phyloP scores from a whole-genome alignment of 495 filamentous ascomycete species.

The Penicillium tannophilum region DNA sequence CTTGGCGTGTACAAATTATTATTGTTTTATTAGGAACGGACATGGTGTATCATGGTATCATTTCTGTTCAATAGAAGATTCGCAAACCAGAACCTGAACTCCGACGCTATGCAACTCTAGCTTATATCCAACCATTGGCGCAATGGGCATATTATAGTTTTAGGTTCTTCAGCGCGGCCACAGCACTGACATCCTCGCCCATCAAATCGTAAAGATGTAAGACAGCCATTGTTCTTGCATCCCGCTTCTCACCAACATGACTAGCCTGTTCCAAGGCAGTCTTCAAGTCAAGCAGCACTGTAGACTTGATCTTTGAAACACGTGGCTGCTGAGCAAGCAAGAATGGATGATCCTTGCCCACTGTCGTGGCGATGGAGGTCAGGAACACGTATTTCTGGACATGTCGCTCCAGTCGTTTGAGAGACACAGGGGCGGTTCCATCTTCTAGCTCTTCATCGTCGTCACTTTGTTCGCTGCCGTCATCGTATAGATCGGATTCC shows the following conservation, averaged over 20 bases:
- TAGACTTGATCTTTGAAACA: constrained; percentile 65
- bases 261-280: constrained; percentile 75
- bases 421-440: constrained; percentile 44
- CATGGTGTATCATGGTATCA: constrained; percentile 56
- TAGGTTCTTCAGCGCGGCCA: constrained; percentile 63
- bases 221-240: constrained; percentile 64
- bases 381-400: constrained; percentile 60
- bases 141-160: constrained; percentile 43
- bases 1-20: constrained; percentile 42
- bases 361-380: constrained; percentile 48
- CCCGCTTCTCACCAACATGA: constrained; percentile 52
- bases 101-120: constrained; percentile 47
- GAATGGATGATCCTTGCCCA: constrained; percentile 67
- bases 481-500: constrained; percentile 42
- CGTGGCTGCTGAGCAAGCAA: constrained; percentile 58
- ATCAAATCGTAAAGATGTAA: constrained; percentile 77
- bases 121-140: constrained; percentile 8
- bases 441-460: constrained; percentile 47
- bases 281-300: constrained; percentile 79
- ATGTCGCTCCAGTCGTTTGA: constrained; percentile 57
- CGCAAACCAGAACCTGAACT: constrained; percentile 28
- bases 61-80: constrained; percentile 38
- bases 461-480: constrained; percentile 58
- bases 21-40: constrained; percentile 50
- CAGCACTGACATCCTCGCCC: constrained; percentile 70